phyloP scores from a whole-genome alignment of 331 rosid genomes.

The Phaseolus coccineus region DNA sequence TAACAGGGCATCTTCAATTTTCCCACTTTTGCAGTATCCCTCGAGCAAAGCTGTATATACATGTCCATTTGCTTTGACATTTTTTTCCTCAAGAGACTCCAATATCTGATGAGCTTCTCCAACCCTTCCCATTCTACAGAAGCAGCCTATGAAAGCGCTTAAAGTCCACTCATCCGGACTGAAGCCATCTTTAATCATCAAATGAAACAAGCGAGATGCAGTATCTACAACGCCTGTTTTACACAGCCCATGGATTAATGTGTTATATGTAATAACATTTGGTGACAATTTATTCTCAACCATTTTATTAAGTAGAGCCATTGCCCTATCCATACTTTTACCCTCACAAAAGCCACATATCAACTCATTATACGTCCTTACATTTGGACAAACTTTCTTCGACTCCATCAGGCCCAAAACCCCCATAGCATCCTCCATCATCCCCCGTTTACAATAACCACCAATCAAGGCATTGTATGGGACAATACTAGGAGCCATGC shows the following conservation, averaged over 20 bases:
- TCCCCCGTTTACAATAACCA: conserved; percentile 65
- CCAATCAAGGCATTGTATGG: conserved; percentile 71
- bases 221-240: conserved; percentile 60
- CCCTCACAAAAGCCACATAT: conserved; percentile 61
- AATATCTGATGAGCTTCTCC: conserved; percentile 59
- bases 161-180: conserved; percentile 68
- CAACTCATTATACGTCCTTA: conserved; percentile 67
- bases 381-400: conserved; percentile 60
- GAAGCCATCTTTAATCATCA: conserved; percentile 65
- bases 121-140: conserved; percentile 61
- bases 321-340: conserved; percentile 70
- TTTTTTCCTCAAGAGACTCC: conserved; percentile 60
- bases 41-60: conserved; percentile 67
- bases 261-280: conserved; percentile 59
- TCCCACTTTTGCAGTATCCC: conserved; percentile 69
- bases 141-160: conserved; percentile 54
- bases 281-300: conserved; percentile 57
- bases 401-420: conserved; percentile 62
- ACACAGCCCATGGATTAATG: conserved; percentile 71
- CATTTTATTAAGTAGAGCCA: conserved; percentile 65
- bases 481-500: conserved; percentile 55
- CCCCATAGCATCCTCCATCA: conserved; percentile 57
- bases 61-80: conserved; percentile 54
- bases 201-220: conserved; percentile 57
- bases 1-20: conserved; percentile 54